Base-by-base conservation (phyloP, 495 filamentous ascomycete genomes). In the Penicillium flavigenum region DNA sequence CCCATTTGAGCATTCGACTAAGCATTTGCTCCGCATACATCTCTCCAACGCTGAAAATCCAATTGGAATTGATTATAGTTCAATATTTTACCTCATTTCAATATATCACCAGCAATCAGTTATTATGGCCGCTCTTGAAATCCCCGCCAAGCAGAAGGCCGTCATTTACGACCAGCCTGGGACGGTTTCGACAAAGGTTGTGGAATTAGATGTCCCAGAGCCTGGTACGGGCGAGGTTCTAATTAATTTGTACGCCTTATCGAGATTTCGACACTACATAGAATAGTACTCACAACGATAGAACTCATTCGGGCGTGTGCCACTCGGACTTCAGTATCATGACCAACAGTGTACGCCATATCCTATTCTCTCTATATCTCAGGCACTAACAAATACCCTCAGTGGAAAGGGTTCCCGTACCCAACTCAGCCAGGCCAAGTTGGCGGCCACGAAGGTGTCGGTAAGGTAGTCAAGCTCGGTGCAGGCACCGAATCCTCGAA, bases 281-380 rank as follows among this genome's bases (percentile, higher is more conserved):
- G 31, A 5, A n/a, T 10, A 29, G 10, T 29, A 43, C 62, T 65
- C 27, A 72, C 60, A 58, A 41, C 34, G 2, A 8, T 52, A 85
- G 83, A 31, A 85, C 86, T 24, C 86, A 89, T 59, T 84, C 82
- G 1, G 87, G 88, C 47, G 84, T 91, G 34, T 89, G 87, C 67
- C 86, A 87, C 66, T 86, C 83, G 12, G 88, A 91, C 62, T 70
- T 79, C 58, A 77, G 79, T 26, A 70, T 88, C 61, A 88, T 88
- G 80, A 79, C 76, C 42, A 84, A 83, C 61, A 65, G 68, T 8
- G 74, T 77, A 70, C 47, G 58, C 54, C 26, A 44, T 38, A 19
- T 39, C 6, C 32, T 38, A 53, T 16, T 49, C 48, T 57, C 51
- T 7, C 56, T 26, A 53, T 34, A 11, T 17, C 39, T 16, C 10